Evolutionary conservation across 164 flowering plant species (phyloP), one percentile per base, ranked within the genome.

Genomic region (Nymphaea colorata): DNA sequence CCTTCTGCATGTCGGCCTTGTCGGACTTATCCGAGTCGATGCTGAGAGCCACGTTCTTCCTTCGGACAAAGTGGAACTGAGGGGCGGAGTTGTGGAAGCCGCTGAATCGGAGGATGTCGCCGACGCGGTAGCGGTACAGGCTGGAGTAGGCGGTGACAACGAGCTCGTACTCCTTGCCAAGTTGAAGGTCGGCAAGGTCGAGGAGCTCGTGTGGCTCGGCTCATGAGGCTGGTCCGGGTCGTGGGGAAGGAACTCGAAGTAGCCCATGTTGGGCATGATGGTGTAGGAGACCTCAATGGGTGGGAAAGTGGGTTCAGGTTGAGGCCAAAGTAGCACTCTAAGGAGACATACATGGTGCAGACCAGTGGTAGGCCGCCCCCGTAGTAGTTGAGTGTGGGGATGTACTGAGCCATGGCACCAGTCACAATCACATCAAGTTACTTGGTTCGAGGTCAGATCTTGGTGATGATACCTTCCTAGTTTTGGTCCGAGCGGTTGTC

Each of bases 141-240:
- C 98, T 96, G 3, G 98, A 80, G 69, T 80, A 90, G 42, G 91
- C 79, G 5, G 82, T 81, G 73, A 79, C 65, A 41, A 77, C 80
- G 3, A 81, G 78, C 53, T 79, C 84, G 73, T 81, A 81, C 60
- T 81, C 80, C 42, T 67, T 75, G 3, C 82, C 82, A 8, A 77
- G 59, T 53, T 81, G 72, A 7, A 81, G 77, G 55, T 75, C 71
- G 14, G 63, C 82, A 2, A 81, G 74, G 61, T 81, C 84, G 11
- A 79, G 74, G 5, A 74, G 77, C 10, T 55, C 59, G 10, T 12
- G 7, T 12, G 59, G n/a, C n/a, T 65, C 6, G 67, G 72, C 36
- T 62, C 57, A 3, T 69, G 44, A 55, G 62, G 53, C 0, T 73
- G 11, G 55, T 47, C 55, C 55, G 10, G 66, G 8, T 65, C 74